Percentiles rank a stretch among this genome's conserved stretches.
phyloP scores from a whole-genome alignment of 106 monocot genomes.

The Narthecium ossifragum region DNA sequence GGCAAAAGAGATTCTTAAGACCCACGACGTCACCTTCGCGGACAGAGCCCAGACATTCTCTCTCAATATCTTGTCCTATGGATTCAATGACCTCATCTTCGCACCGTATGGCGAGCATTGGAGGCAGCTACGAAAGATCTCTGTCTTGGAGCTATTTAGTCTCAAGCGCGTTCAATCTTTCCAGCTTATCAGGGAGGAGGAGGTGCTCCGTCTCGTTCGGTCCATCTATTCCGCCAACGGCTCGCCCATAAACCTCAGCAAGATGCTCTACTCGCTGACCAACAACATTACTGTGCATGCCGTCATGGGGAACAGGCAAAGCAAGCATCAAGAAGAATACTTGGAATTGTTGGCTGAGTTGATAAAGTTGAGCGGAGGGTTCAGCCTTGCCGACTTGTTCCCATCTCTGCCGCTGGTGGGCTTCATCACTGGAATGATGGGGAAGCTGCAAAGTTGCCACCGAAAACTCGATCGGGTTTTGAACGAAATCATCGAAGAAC shows the following conservation, averaged over 20 bases:
- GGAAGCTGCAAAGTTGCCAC: not conserved
- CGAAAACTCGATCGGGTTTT: not conserved
- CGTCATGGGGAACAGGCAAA: not conserved
- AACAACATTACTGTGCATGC: not conserved
- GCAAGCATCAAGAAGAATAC: not conserved
- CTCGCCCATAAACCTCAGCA: not conserved
- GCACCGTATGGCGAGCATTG: constrained; percentile 5
- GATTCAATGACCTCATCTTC: not conserved
- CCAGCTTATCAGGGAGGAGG: not conserved
- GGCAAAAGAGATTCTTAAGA: constrained; percentile 1
- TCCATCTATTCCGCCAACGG: not conserved
- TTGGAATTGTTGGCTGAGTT: not conserved
- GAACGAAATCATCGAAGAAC: not conserved
- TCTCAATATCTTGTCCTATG: not conserved
- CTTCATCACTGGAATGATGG: too few species aligned
- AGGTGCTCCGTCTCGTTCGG: not conserved
- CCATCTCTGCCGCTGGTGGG: not conserved
- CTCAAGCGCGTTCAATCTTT: constrained; percentile 1
- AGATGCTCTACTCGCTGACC: not conserved
- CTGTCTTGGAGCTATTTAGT: constrained; percentile 2
- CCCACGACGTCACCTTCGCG: not conserved
- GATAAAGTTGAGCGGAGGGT: too few species aligned
- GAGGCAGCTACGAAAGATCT: constrained; percentile 1
- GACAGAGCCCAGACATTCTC: not conserved
- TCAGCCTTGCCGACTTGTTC: not conserved